Percentiles rank a stretch among this genome's conserved stretches.
phyloP scores from a whole-genome alignment of 208 protist species.

The Phytomonas francai region DNA sequence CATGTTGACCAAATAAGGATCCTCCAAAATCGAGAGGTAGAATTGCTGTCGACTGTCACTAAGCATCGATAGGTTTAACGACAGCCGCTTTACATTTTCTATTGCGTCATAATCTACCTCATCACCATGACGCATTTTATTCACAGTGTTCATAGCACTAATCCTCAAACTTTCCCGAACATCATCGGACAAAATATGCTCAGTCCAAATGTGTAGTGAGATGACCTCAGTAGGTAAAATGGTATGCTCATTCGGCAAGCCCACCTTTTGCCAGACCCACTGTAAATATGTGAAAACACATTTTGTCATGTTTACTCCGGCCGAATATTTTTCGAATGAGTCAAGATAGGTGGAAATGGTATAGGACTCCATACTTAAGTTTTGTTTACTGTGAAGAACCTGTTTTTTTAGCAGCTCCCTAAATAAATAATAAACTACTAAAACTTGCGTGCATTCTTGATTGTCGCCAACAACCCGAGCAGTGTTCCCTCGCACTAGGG shows the following conservation, averaged over 20 bases:
- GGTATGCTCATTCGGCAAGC: constrained; percentile 53
- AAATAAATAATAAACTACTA: constrained; percentile 77
- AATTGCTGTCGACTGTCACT: constrained; percentile 39
- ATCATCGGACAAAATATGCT: constrained; percentile 26
- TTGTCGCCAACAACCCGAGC: constrained; percentile 43
- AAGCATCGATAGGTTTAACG: constrained; percentile 43
- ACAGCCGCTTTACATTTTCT: constrained; percentile 56
- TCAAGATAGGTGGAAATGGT: constrained; percentile 47
- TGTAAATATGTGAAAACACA: constrained; percentile 75
- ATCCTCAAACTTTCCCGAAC: constrained; percentile 25
- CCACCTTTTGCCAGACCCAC: constrained; percentile 74
- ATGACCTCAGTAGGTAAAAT: constrained; percentile 69
- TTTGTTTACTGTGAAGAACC: constrained; percentile 24
- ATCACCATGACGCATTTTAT: constrained; percentile 23
- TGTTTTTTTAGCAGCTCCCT: constrained; percentile 65
- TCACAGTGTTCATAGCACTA: constrained; percentile 35
- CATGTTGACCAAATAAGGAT: constrained; percentile 42
- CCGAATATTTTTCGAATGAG: constrained; percentile 58
- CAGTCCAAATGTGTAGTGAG: constrained; percentile 48
- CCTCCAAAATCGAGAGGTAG: constrained; percentile 53
- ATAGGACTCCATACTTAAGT: constrained; percentile 17
- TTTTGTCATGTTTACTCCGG: constrained; percentile 54
- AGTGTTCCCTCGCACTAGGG: constrained; percentile 45
- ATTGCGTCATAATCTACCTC: constrained; percentile 25
- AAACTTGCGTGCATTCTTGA: constrained; percentile 61